phyloP scores from a whole-genome alignment of 257 asterid species.

The Solanum medicagineum region DNA sequence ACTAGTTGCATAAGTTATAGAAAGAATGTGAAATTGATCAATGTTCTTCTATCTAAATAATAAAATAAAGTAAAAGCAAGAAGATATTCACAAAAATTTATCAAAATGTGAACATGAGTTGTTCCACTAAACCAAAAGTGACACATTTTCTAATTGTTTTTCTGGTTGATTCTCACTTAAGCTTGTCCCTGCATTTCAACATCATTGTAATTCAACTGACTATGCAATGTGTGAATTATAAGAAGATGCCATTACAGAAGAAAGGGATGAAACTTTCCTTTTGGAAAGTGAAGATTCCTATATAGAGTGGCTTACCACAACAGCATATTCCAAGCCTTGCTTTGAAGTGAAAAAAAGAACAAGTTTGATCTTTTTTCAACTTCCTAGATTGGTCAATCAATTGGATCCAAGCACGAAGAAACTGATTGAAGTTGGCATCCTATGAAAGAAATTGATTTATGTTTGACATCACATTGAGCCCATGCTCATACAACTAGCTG shows the following conservation, averaged over 20 bases:
- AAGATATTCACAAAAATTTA: neutral
- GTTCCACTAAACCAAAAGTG: neutral
- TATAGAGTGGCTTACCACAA: neutral
- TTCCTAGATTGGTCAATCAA: neutral
- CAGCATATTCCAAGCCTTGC: neutral
- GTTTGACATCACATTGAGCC: neutral
- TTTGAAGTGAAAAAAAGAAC: neutral
- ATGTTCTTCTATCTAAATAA: neutral
- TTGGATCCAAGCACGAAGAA: neutral
- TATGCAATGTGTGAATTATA: neutral
- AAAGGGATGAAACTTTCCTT: neutral
- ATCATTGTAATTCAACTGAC: neutral
- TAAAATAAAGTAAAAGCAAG: neutral
- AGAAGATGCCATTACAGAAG: conserved; percentile 8
- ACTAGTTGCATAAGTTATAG: neutral
- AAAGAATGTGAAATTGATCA: neutral
- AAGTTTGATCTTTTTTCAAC: neutral
- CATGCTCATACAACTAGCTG: neutral
- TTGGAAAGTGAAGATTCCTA: neutral
- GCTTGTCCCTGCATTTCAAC: neutral
- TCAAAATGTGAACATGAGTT: neutral
- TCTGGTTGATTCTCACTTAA: neutral
- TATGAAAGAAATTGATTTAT: neutral
- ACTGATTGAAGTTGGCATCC: neutral
- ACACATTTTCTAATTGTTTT: neutral